Evolutionary conservation across 1,284 basidiomycete species (phyloP), one percentile per base, ranked within the genome.

Genomic region (Ganoderma multipileum): DNA sequence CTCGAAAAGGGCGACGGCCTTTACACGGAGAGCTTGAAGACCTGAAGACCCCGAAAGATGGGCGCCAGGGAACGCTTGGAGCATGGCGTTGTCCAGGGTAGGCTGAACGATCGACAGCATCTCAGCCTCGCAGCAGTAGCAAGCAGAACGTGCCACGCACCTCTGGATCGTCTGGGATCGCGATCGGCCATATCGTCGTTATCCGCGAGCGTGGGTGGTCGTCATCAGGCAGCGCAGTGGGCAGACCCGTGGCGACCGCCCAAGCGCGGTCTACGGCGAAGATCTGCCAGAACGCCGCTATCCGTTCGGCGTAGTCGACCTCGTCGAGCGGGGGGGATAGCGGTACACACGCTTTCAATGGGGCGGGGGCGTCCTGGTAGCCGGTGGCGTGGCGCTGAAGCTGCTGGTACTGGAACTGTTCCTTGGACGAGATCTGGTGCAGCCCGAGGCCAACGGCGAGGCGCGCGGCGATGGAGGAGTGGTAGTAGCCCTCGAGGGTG

Each of bases 181-280:
- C 76, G 38, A 76, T 76, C 20, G 86, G 87, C 83, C 86, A 87
- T 4, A 85, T 84, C 9, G 87, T 89, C 69, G 82, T 83, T 65
- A 89, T 86, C 61, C 81, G 80, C 60, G 83, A 81, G 69, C 83
- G 83, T 4, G 83, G 81, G 66, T 82, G 80, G 66, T 85, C 83
- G 67, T 85, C 85, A 68, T 87, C 86, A 12, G 86, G 84, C 7
- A 88, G 79, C 5, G 85, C 86, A 23, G 84, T 81, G 20, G 87
- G 86, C 33, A 89, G 79, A 1, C 86, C 86, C 70, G 84, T 85
- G 9, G 83, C 84, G 12, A 86, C 83, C 28, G 86, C 83, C 86
- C 88, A 89, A 36, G 84, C 85, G 39, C 87, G 82, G 73, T 90
- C 88, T 26, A 89, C 82, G 75, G 85, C 83, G 74, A 87, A 89